phyloP scores from a whole-genome alignment of 139 green algal genomes.

The Ostreobium quekettii region DNA sequence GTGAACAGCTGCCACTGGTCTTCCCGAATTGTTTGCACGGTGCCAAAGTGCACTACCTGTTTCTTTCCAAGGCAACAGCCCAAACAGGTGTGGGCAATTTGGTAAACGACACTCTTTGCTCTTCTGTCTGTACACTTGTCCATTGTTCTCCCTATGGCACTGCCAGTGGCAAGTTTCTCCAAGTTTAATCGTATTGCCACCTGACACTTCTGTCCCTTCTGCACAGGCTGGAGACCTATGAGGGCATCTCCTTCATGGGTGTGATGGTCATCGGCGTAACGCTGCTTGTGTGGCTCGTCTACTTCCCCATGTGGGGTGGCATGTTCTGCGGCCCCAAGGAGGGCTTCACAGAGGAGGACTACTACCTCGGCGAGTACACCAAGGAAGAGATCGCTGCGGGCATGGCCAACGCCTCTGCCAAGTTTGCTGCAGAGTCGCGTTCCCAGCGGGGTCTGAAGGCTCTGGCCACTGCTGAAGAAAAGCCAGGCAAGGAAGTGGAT shows the following conservation, averaged over 20 bases:
- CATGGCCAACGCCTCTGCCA: slow-evolving; percentile 41
- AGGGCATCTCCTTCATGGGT: slow-evolving; percentile 81
- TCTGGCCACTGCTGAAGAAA: too few species aligned
- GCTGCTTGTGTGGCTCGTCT: slow-evolving; percentile 51
- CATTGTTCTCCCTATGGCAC: too few species aligned
- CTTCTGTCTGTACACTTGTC: too few species aligned
- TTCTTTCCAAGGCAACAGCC: too few species aligned
- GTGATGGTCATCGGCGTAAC: slow-evolving; percentile 70
- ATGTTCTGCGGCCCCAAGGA: slow-evolving; percentile 61
- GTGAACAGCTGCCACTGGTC: too few species aligned
- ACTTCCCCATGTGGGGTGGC: slow-evolving; percentile 91
- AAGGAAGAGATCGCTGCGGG: slow-evolving; percentile 39
- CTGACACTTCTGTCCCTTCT: background rate
- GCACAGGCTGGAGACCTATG: slow-evolving; percentile 34
- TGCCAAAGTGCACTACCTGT: too few species aligned
- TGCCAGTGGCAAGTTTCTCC: too few species aligned
- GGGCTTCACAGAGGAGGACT: slow-evolving; percentile 75
- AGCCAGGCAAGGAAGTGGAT: too few species aligned
- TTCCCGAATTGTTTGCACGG: too few species aligned
- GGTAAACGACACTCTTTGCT: too few species aligned
- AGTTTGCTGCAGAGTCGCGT: slow-evolving; percentile 49
- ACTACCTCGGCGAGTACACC: slow-evolving; percentile 61
- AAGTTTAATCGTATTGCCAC: slow-evolving; percentile 4
- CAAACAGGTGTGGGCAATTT: too few species aligned
- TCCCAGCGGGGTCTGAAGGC: slow-evolving; percentile 9